Evolutionary conservation across 805 yeast genomes (phyloP).

Genomic region (Candida sonorensis): DNA sequence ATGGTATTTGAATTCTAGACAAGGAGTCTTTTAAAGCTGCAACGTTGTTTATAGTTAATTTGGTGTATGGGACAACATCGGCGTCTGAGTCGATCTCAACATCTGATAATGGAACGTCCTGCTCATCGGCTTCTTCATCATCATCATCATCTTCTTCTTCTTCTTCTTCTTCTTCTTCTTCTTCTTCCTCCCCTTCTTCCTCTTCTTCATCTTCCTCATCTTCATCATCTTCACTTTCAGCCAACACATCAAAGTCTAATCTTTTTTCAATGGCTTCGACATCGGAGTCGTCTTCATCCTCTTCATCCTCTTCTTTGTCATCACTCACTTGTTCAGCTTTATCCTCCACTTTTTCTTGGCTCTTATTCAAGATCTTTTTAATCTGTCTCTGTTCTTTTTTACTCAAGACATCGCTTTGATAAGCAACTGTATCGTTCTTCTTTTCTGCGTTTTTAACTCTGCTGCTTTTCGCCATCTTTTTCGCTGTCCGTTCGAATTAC

Average conservation of each 20-base stretch:
- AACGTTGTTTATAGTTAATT: constrained; percentile 78
- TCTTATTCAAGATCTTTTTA: constrained; percentile 20
- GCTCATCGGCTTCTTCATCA: constrained; percentile 62
- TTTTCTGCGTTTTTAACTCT: constrained; percentile 9
- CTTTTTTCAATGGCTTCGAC: constrained; percentile 14
- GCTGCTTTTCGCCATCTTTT: constrained; percentile 12
- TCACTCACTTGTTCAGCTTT: constrained; percentile 29
- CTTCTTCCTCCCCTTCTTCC: constrained; percentile 25
- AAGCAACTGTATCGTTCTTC: constrained; percentile 26
- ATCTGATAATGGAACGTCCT: constrained; percentile 82
- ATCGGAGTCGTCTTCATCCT: constrained; percentile 30
- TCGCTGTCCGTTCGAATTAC: too few species aligned
- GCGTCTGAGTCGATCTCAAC: constrained; percentile 93
- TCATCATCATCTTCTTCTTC: constrained; percentile 47
- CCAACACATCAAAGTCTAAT: constrained; percentile 19
- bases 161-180: constrained; percentile 38
- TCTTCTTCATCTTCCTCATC: constrained; percentile 20
- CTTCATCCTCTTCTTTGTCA: constrained; percentile 35
- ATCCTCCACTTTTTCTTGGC: constrained; percentile 28
- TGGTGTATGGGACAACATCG: constrained; percentile 88
- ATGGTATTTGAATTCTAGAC: constrained; percentile 59
- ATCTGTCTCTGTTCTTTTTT: constrained; percentile 44
- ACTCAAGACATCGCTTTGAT: constrained; percentile 46
- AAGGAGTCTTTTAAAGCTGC: constrained; percentile 74
- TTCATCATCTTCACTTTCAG: constrained; percentile 24